These are phyloP conservation scores for Artemisia tridentata DNA, from an alignment of 129 eudicot species.

Conservation along the genomic window DNA sequence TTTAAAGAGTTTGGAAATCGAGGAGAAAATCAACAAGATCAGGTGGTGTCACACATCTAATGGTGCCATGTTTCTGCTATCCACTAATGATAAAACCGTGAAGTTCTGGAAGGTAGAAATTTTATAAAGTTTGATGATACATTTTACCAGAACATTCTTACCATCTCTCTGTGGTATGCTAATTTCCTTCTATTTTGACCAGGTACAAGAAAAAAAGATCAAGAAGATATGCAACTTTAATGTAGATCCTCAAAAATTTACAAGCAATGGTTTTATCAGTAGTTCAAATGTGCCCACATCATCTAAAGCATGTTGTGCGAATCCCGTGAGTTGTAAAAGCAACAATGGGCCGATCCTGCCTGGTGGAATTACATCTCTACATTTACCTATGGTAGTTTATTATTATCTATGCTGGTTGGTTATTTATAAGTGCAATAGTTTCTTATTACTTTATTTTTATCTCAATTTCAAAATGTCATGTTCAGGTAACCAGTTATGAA, in stretches of 20 bases:
- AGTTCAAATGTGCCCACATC: constrained; percentile 53
- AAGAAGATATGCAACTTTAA: constrained; percentile 79
- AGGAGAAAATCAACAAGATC: constrained; percentile 96
- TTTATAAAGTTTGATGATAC: neutral
- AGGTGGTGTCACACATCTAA: constrained; percentile 90
- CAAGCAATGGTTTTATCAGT: constrained; percentile 55
- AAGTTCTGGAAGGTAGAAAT: constrained; percentile 87
- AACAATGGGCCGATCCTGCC: no score
- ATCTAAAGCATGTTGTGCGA: constrained; percentile 43
- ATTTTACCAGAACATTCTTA: neutral
- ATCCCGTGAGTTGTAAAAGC: constrained; percentile 21
- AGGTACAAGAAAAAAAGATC: constrained; percentile 96
- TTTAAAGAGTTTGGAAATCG: constrained; percentile 95
- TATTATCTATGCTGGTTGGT: constrained; percentile 30
- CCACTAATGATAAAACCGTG: constrained; percentile 95
- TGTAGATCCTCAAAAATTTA: constrained; percentile 49
- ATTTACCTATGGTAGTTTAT: constrained; percentile 76
- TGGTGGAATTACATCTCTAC: constrained; percentile 62
- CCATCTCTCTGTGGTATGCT: constrained; percentile 5
- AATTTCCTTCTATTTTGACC: constrained; percentile 25
- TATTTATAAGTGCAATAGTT: constrained; percentile 4
- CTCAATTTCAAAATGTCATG: constrained; percentile 20
- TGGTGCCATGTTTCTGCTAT: constrained; percentile 73
- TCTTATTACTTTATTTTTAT: neutral
- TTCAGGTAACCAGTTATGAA: constrained; percentile 82